Conservation (phyloP, 371 early-diverging fungal genomes). For the Gilbertella persicaria region DNA sequence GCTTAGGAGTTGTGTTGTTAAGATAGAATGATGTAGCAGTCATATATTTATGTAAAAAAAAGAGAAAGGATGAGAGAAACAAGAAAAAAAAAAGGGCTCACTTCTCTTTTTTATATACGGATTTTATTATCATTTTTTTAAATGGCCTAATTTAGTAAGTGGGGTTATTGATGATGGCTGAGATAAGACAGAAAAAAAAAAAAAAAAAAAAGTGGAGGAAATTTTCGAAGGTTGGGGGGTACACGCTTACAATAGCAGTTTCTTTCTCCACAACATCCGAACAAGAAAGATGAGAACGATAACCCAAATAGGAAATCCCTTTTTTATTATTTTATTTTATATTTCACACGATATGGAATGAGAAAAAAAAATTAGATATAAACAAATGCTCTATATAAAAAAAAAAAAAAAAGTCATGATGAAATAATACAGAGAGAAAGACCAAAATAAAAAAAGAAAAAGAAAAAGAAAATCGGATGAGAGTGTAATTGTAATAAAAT, state of each 20-base stretch:
- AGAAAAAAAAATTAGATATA: not conserved
- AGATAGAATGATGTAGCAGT: constrained; percentile 1
- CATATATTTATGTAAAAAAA: constrained; percentile 8
- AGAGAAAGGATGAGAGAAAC: constrained; percentile 6
- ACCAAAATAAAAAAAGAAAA: constrained; percentile 2
- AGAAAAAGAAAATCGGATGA: not conserved
- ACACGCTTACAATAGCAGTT: constrained; percentile 18
- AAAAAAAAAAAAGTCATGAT: constrained; percentile 1
- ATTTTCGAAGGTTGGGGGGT: constrained; percentile 3
- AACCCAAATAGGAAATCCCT: constrained; percentile 29
- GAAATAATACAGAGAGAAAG: not conserved
- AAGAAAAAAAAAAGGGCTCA: constrained; percentile 4
- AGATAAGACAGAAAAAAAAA: constrained; percentile 14
- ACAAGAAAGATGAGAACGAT: constrained; percentile 23
- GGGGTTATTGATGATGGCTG: constrained; percentile 20
- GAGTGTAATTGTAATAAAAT: too few species aligned
- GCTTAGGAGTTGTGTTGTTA: constrained; percentile 22
- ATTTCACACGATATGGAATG: constrained; percentile 22
- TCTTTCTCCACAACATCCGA: constrained; percentile 16
- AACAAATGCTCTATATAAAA: not conserved
- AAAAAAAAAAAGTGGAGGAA: not conserved
- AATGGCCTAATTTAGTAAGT: constrained; percentile 3
- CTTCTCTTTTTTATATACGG: not conserved
- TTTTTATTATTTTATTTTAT: constrained; percentile 4
- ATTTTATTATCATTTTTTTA: constrained; percentile 7